Evolutionary conservation across 2,329 filamentous ascomycete species (phyloP).

Genomic region (Colletotrichum kahawae): DNA sequence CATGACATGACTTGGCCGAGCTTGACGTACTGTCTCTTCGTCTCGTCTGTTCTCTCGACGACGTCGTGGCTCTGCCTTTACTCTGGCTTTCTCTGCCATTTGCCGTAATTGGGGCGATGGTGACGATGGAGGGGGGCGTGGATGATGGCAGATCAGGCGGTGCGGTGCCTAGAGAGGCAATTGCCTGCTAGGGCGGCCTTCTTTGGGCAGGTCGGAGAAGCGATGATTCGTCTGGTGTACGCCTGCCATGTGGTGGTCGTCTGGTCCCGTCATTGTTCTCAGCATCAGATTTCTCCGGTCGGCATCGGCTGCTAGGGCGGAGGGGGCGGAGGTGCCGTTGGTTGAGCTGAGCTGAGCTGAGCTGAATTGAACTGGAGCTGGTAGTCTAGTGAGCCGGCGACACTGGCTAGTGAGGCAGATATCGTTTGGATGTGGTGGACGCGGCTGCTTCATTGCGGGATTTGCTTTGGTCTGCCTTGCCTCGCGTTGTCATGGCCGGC

Average conservation of each 20-base stretch:
- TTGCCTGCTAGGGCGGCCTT: neutral
- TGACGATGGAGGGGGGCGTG: slow-evolving; percentile 16
- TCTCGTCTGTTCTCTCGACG: slow-evolving; percentile 11
- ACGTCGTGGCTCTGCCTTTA: neutral
- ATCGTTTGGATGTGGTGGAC: neutral
- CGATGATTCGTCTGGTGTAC: slow-evolving; percentile 17
- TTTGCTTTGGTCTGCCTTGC: neutral
- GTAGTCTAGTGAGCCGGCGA: neutral
- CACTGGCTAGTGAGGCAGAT: neutral
- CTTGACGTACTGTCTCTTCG: neutral
- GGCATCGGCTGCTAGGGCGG: neutral
- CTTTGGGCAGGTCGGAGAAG: neutral
- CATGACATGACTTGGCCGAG: neutral
- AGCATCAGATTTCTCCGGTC: neutral
- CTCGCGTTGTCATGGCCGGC: neutral
- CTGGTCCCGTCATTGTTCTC: neutral
- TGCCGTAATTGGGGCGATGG: slow-evolving; percentile 11
- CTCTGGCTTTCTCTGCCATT: slow-evolving; percentile 12
- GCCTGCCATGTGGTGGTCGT: slow-evolving; percentile 13
- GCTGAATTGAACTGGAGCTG: neutral
- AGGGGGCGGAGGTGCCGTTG: slow-evolving; percentile 1
- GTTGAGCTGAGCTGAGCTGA: neutral
- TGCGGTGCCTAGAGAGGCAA: slow-evolving; percentile 6
- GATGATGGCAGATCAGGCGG: neutral
- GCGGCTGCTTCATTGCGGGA: neutral